A percentile compares a stretch with the other conserved stretches of the same genome.
These are phyloP conservation scores for Solanum appendiculatum DNA, from an alignment of 257 asterid species.

Conservation along the genomic window DNA sequence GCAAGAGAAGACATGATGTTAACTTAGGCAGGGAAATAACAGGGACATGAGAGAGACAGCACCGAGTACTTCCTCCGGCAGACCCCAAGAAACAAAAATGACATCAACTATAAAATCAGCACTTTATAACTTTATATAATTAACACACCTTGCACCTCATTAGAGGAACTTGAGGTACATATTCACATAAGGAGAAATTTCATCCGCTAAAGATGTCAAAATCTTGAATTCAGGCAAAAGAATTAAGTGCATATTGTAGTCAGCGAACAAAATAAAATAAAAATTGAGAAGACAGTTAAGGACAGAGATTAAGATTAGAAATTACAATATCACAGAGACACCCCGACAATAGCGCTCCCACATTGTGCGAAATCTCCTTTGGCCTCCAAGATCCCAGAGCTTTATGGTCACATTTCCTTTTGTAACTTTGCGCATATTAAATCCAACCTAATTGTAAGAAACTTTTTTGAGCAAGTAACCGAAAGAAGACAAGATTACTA, in stretches of 20 bases:
- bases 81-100: not conserved
- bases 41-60: not conserved
- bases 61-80: not conserved
- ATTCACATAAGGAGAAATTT: not conserved
- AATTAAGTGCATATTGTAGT: not conserved
- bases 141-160: not conserved
- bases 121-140: not conserved
- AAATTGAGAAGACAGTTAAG: not conserved
- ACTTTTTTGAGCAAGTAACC: not conserved
- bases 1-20: not conserved
- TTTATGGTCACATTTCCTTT: conserved; percentile 92
- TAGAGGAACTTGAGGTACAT: not conserved
- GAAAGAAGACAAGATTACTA: not conserved
- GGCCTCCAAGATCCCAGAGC: conserved; percentile 98
- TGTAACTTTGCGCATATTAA: conserved; percentile 97
- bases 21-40: not conserved
- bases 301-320: not conserved
- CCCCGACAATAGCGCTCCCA: conserved; percentile 99
- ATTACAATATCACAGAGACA: conserved; percentile 84
- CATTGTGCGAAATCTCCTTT: conserved; percentile 83
- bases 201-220: not conserved
- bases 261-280: not conserved
- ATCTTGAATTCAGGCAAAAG: not conserved
- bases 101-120: not conserved
- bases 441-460: conserved; percentile 58